A percentile compares a stretch with the other conserved stretches of the same genome.
Evolutionary conservation across 805 yeast genomes (phyloP).

Genomic region (Candida nitratophila): DNA sequence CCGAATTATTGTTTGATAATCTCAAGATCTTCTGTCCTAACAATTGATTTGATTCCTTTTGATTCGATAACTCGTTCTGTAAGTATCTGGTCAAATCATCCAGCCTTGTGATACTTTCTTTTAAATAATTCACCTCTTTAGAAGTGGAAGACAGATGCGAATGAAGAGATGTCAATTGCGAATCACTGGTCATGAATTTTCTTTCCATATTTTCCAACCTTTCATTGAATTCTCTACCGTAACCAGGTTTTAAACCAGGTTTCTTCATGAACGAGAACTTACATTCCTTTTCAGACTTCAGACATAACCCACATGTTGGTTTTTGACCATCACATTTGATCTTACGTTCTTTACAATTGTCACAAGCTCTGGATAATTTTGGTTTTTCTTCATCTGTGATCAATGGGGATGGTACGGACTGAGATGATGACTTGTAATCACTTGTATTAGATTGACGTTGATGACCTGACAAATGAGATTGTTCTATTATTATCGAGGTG

Average conservation of each 20-base stretch:
- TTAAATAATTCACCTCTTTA: neutral
- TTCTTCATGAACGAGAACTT: conserved; percentile 14
- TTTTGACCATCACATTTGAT: conserved; percentile 2
- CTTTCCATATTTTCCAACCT: conserved; percentile 6
- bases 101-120: conserved; percentile 1
- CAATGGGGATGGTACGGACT: neutral
- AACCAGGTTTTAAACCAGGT: conserved; percentile 21
- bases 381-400: neutral
- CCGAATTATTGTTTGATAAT: too few relatives aligned
- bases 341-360: conserved; percentile 2
- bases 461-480: too few relatives aligned
- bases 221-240: conserved; percentile 15
- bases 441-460: too few relatives aligned
- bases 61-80: neutral
- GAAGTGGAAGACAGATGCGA: neutral
- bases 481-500: too few relatives aligned
- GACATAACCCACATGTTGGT: neutral
- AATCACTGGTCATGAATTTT: neutral
- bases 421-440: too few relatives aligned
- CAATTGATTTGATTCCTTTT: neutral
- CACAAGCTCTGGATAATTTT: conserved; percentile 1
- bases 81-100: neutral
- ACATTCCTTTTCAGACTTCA: conserved; percentile 5
- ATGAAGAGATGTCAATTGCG: neutral
- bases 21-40: neutral